Evolutionary conservation across 371 early-diverging fungal species (phyloP), one percentile per base, ranked within the genome.

Genomic region (Rhizopus sp.): DNA sequence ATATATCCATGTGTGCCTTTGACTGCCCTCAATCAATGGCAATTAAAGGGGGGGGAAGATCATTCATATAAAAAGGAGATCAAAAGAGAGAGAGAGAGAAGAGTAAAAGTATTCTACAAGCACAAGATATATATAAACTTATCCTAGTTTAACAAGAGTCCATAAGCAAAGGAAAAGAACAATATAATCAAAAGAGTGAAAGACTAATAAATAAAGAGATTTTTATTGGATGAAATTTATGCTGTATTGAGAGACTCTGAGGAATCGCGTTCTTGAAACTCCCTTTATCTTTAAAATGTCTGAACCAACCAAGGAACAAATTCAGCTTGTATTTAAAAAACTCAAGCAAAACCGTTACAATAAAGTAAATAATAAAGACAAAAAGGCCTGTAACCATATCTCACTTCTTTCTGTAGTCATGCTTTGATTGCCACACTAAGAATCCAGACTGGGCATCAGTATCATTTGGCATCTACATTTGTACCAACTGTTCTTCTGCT

Each of bases 391-490:
- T 47, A 35, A 39, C n/a, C 3, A 45, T 13, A 13, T 29, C 1
- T 50, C 15, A 40, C 15, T 37, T 33, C 16, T 46, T 29, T 23
- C 8, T 50, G 30, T 57, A 93, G 90, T 77, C 81, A 39, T 99
- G 99, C 83, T 95, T 97, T 68, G 99, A 99, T 77, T 99, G 99
- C 73, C 84, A 84, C 37, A 87, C 90, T 53, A 93, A 94, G 72
- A 95, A 95, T 73, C 99, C 99, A 34, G 93, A 93, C 23, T 99
- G 99, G 99, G 85, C 96, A 38, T 90, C 93, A 56, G 92, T 98
- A 12, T 93, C 96, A 3, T 98, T 88, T 77, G 99, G 99, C 44
- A 89, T 97, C 56, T 99, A 98, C 72, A 81, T 99, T 51, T 99
- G 99, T 76, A 84, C 96, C 37, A 97, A 98, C 55, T 99, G 99